Percentiles rank a stretch among this genome's conserved stretches.
phyloP scores from a whole-genome alignment of 2,329 filamentous ascomycete genomes.

The Sporothrix phasma region DNA sequence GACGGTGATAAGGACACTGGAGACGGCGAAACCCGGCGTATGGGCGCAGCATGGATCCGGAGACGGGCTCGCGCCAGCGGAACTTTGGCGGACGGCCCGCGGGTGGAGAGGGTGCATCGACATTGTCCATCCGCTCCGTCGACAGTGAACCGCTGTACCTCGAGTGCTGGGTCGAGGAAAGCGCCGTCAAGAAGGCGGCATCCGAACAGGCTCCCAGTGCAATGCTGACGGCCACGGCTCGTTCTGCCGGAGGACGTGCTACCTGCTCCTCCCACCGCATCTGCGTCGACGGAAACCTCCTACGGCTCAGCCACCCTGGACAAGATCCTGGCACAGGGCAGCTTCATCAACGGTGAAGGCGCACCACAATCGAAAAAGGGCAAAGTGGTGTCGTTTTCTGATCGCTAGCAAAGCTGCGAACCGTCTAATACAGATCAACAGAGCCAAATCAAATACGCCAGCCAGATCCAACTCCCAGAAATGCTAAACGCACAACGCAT shows the following conservation, averaged over 20 bases:
- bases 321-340: neutral
- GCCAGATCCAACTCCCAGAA: neutral
- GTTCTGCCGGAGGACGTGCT: neutral
- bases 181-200: conserved; percentile 25
- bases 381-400: neutral
- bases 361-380: neutral
- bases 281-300: neutral
- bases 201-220: neutral
- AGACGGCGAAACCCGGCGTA: neutral
- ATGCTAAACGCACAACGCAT: too few relatives aligned
- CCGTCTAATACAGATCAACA: neutral
- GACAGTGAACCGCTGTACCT: conserved; percentile 51
- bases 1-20: neutral
- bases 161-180: conserved; percentile 56
- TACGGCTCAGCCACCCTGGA: neutral
- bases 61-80: neutral
- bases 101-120: conserved; percentile 24
- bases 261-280: neutral
- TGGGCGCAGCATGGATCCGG: conserved; percentile 10
- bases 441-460: neutral
- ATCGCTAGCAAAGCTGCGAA: neutral
- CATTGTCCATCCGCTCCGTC: conserved; percentile 43
- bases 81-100: neutral
- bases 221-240: neutral
- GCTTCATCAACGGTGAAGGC: neutral